Evolutionary conservation across 495 filamentous ascomycete genomes (phyloP).

Genomic region (Delitschia confertaspora): DNA sequence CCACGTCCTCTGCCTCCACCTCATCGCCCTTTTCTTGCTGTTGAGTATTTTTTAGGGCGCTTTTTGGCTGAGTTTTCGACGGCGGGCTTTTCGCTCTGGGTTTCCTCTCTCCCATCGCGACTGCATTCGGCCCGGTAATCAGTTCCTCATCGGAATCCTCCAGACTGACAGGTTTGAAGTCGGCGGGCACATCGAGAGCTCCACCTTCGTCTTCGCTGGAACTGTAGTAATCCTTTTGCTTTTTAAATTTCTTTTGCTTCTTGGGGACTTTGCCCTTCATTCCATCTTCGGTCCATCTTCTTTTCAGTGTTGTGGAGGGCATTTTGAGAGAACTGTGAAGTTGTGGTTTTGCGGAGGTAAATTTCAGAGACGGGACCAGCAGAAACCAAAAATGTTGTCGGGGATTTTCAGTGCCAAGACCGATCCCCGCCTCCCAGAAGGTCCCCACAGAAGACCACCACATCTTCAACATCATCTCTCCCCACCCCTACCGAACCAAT

Average conservation of each 20-base stretch:
- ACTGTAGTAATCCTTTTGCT: conserved; percentile 65
- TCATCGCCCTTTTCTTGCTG: conserved; percentile 26
- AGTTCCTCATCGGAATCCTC: conserved; percentile 43
- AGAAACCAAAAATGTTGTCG: conserved; percentile 6
- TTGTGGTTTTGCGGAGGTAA: conserved; percentile 2
- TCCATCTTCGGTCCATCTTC: conserved; percentile 30
- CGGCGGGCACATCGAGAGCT: conserved; percentile 32
- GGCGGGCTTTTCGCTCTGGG: conserved; percentile 14
- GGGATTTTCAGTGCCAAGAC: conserved; percentile 11
- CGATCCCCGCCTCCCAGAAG: conserved; percentile 7
- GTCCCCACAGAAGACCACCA: conserved; percentile 2
- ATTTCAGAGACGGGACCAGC: neutral
- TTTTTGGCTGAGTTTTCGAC: conserved; percentile 14
- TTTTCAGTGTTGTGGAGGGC: conserved; percentile 28
- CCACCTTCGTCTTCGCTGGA: conserved; percentile 51
- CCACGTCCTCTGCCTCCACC: conserved; percentile 35
- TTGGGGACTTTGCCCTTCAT: conserved; percentile 28
- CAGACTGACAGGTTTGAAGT: conserved; percentile 55
- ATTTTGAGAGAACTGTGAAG: conserved; percentile 10
- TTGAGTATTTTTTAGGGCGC: conserved; percentile 31
- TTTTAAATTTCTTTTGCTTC: conserved; percentile 58
- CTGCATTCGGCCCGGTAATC: conserved; percentile 35
- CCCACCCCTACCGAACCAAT: conserved; percentile 1
- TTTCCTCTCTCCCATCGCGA: conserved; percentile 29
- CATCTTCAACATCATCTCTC: conserved; percentile 1